Conservation (phyloP, 192 early-diverging fungal genomes). For the Jimgerdemannia lactiflua region DNA sequence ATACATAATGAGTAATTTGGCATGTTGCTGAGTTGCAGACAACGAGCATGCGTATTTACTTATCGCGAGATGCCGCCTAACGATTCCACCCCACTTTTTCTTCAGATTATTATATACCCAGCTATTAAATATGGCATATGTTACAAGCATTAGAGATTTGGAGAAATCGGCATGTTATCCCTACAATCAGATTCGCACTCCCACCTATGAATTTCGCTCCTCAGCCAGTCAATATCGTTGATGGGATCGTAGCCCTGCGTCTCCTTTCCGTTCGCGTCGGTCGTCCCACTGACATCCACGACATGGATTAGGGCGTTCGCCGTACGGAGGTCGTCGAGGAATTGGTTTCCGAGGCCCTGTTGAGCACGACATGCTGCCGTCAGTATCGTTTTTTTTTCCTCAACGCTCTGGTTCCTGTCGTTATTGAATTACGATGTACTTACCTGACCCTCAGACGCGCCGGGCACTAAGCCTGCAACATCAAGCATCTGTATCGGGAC, state of each 20-base stretch:
- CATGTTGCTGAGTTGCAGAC: not conserved
- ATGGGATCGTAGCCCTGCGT: constrained; percentile 81
- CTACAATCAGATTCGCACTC: not conserved
- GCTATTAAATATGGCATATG: not conserved
- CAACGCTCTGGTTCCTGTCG: too few relatives aligned
- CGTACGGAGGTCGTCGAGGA: constrained; percentile 75
- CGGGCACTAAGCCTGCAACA: constrained; percentile 83
- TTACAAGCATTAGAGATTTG: not conserved
- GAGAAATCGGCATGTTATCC: not conserved
- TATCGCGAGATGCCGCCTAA: constrained; percentile 61
- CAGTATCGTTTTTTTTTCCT: too few relatives aligned
- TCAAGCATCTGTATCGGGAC: constrained; percentile 77
- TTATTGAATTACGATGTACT: not conserved
- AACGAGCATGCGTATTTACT: constrained; percentile 24
- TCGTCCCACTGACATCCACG: constrained; percentile 82
- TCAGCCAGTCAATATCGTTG: constrained; percentile 82
- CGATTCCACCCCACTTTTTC: constrained; percentile 63
- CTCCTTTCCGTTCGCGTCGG: constrained; percentile 72
- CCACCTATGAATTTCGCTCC: constrained; percentile 72
- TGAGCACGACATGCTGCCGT: not conserved
- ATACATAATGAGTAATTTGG: not conserved
- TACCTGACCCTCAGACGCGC: constrained; percentile 61
- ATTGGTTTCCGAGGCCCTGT: constrained; percentile 73
- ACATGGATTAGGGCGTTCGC: constrained; percentile 83
- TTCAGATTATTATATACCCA: constrained; percentile 65